phyloP scores from a whole-genome alignment of 345 rosid species.

The Schrenkiella parvula region DNA sequence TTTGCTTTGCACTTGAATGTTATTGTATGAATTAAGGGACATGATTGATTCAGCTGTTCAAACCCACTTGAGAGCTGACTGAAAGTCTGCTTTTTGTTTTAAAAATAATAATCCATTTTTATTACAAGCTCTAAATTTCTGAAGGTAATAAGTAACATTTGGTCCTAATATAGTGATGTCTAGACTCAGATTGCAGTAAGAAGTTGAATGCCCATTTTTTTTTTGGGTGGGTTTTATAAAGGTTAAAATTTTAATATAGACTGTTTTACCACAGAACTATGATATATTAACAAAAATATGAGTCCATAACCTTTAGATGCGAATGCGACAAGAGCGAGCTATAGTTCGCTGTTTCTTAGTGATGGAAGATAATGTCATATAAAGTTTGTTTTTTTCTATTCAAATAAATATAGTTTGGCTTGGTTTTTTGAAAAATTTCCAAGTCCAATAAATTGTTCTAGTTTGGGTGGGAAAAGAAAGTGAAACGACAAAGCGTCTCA shows the following conservation, averaged over 20 bases:
- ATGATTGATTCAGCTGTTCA: slow-evolving; percentile 1
- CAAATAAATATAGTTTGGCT: not conserved
- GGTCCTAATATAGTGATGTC: not conserved
- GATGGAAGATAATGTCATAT: not conserved
- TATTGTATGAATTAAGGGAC: slow-evolving; percentile 14
- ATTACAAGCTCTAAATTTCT: not conserved
- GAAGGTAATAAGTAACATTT: not conserved
- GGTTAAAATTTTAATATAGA: not conserved
- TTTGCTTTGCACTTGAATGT: not conserved
- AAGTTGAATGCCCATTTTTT: not conserved
- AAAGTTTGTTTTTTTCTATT: too few species aligned
- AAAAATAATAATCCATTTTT: not conserved
- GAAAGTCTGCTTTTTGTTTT: not conserved
- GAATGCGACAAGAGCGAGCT: not conserved
- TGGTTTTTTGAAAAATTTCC: not conserved
- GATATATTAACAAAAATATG: not conserved
- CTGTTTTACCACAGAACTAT: too few species aligned
- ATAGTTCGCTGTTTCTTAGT: not conserved
- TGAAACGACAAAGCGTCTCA: slow-evolving; percentile 30
- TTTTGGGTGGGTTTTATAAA: not conserved
- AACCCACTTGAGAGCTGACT: slow-evolving; percentile 1
- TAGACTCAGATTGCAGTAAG: not conserved
- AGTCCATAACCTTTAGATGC: not conserved
- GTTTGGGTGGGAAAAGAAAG: slow-evolving; percentile 32
- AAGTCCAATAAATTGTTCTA: slow-evolving; percentile 2